Base-by-base conservation (phyloP, 345 rosid species). In the Pistacia integerrima region DNA sequence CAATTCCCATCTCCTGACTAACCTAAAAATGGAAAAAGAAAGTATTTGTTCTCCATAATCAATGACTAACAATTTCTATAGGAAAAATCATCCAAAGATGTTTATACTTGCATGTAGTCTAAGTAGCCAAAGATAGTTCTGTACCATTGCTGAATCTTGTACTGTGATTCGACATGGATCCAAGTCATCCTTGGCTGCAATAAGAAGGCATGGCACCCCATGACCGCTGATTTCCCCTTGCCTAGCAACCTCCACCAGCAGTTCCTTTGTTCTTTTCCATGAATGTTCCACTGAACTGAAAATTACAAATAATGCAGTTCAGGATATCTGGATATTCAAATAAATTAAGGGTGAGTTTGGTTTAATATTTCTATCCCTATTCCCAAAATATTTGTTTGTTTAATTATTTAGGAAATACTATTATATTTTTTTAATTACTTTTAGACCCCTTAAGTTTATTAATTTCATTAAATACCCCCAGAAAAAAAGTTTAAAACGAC, bases 161-260 rank as follows among this genome's bases (percentile, higher is more conserved):
- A 87, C 83, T 33, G 92, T 80, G 87, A 84, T 82, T 64, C 86
- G 87, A 85, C 81, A 82, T 60, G 95, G 83, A 76, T 86, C 88
- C 81, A 91, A 76, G 82, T 89, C 98, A 83, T 88, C 92, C 80
- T 93, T 93, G 5, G 96, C 91, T 12, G 97, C 94, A 67, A 93
- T 79, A 46, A 93, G 89, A 33, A 91, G 88, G 76, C 97, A 88
- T 25, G 98, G 98, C 67, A 84, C 81, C 48, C 88, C 90, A 74
- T 82, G 73, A 28, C 91, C 89, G 44, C 85, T 90, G 64, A 83
- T 88, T 85, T 93, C 97, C 67, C 94, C 93, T 62, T 71, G 85
- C 81, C 90, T 89, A 38, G 93, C 90, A 57, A 90, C 82, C 77
- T 89, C 97, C 80, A 86, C 70, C 51, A 93, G 86, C 75, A 91